Conservation (phyloP, 2,329 filamentous ascomycete genomes). For the Apiospora koreana region DNA sequence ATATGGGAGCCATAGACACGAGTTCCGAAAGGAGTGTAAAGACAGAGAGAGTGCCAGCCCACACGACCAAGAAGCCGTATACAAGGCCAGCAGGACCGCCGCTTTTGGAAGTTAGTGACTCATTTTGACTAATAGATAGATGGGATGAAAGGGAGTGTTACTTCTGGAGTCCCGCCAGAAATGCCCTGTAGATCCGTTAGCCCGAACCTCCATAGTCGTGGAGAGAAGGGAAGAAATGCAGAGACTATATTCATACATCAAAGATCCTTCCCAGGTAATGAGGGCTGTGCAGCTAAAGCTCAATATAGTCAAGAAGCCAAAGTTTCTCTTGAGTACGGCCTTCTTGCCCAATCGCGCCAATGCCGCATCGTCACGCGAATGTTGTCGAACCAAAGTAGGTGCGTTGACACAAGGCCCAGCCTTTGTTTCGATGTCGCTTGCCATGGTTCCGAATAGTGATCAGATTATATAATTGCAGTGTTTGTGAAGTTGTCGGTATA, state of each 20-base stretch:
- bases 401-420: not conserved
- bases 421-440: not conserved
- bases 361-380: conserved; percentile 10
- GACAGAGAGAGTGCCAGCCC: conserved; percentile 46
- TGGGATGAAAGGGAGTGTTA: not conserved
- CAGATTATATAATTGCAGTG: not conserved
- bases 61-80: conserved; percentile 54
- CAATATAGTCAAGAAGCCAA: conserved; percentile 25
- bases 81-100: conserved; percentile 45
- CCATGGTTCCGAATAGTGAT: not conserved
- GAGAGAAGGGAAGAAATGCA: not conserved
- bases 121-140: not conserved
- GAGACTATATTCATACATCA: conserved; percentile 18
- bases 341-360: conserved; percentile 23
- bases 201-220: not conserved
- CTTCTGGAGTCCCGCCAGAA: not conserved
- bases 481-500: not conserved
- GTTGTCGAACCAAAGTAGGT: not conserved
- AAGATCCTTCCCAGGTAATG: conserved; percentile 26
- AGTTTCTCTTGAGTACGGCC: conserved; percentile 23
- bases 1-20: conserved; percentile 39
- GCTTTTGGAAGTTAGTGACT: conserved; percentile 9
- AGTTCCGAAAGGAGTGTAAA: conserved; percentile 49
- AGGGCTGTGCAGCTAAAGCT: conserved; percentile 28
- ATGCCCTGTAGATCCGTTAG: not conserved